Evolutionary conservation across 768 basidiomycete genomes (phyloP).

Genomic region (Mycena galopus): DNA sequence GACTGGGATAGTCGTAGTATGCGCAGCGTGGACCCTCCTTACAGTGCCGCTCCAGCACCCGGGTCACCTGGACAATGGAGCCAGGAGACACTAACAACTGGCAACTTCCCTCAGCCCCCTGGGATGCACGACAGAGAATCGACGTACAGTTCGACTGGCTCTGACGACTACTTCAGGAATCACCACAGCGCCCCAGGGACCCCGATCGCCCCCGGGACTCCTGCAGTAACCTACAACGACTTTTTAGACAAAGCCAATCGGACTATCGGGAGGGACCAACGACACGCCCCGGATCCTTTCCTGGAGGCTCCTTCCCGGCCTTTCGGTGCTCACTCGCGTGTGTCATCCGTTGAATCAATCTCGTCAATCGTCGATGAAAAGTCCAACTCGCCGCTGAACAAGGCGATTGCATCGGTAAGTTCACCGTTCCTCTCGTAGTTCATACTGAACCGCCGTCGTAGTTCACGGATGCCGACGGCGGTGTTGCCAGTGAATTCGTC

Average conservation of each 20-base stretch:
- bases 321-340: slow-evolving; percentile 85
- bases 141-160: slow-evolving; percentile 64
- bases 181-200: slow-evolving; percentile 44
- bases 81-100: slow-evolving; percentile 66
- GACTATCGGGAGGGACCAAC: slow-evolving; percentile 85
- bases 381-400: slow-evolving; percentile 90
- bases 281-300: slow-evolving; percentile 88
- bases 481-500: slow-evolving; percentile 91
- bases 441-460: slow-evolving; percentile 44
- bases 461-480: slow-evolving; percentile 96
- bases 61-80: slow-evolving; percentile 76
- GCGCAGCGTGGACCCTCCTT: slow-evolving; percentile 33
- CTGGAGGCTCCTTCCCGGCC: slow-evolving; percentile 81
- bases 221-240: slow-evolving; percentile 70
- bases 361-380: slow-evolving; percentile 94
- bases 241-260: slow-evolving; percentile 91
- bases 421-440: background rate
- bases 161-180: slow-evolving; percentile 64
- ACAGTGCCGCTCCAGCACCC: slow-evolving; percentile 51
- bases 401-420: slow-evolving; percentile 86
- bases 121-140: slow-evolving; percentile 55
- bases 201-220: slow-evolving; percentile 43
- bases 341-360: slow-evolving; percentile 91
- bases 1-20: slow-evolving; percentile 81
- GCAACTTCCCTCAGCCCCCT: slow-evolving; percentile 52